Evolutionary conservation across 2,329 filamentous ascomycete genomes (phyloP), one percentile per base, ranked within the genome.

Genomic region (Monosporascus sp.): DNA sequence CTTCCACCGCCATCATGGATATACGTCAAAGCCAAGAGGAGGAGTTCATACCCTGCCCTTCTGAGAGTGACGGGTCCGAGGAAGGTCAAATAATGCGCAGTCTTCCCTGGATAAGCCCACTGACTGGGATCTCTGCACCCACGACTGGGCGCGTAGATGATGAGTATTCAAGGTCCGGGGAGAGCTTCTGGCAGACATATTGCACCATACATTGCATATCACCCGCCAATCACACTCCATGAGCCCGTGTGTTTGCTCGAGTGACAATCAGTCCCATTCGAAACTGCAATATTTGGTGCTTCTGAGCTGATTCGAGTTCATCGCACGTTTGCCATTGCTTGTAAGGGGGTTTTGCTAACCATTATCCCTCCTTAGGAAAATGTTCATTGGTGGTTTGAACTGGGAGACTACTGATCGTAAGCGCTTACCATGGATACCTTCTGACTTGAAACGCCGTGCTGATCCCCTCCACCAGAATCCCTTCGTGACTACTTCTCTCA

Each of bases 401-500:
- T 99, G 94, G 94, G 94, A 99, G 73, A 99, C 94, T 17, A 97
- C 94, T 52, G 93, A 97, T 76, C 86, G 93, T 97, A 85, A 81
- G 91, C 14, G 8, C 17, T 7, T 25, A 27, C 22, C 11, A 27
- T 18, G 20, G 17, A 6, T 46, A 11, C 22, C 17, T 46, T 31
- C 24, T 15, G 11, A 25, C 11, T 17, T 25, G 15, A 27, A 37
- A 11, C 24, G 25, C 41, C 50, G 37, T 48, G 20, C 18, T 35
- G 27, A 41, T 39, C 22, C 46, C 57, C 62, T 54, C 58, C 55
- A 47, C 47, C 68, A 99, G 94, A 99, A 78, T 97, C 94, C 7
- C 81, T 99, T 27, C 89, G 91, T 62, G 89, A 97, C 60, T 99
- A 99, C 70, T 99, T 99, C 70, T 92, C 93, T 14, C 91, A 97